phyloP scores from a whole-genome alignment of 2,329 filamentous ascomycete genomes.

The Aaosphaeria pasadenensis region DNA sequence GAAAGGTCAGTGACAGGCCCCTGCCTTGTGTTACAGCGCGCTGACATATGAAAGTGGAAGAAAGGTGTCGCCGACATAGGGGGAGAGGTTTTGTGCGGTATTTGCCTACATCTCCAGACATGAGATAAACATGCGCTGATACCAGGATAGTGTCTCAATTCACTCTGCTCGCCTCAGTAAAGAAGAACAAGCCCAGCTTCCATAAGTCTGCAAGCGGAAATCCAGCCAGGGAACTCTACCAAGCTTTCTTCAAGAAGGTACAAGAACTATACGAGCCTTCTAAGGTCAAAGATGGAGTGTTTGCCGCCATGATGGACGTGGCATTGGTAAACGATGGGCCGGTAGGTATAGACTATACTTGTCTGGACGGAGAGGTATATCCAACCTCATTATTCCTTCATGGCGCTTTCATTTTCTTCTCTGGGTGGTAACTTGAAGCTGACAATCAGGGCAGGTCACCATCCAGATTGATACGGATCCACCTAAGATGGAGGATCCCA shows the following conservation, averaged over 20 bases:
- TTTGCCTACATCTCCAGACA: neutral
- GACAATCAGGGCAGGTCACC: conserved; percentile 40
- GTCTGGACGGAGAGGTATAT: conserved; percentile 55
- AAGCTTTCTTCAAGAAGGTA: conserved; percentile 77
- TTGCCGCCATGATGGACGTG: conserved; percentile 99
- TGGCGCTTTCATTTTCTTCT: neutral
- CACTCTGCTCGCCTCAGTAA: conserved; percentile 87
- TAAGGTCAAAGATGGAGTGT: conserved; percentile 89
- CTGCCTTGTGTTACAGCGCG: neutral
- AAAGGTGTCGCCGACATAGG: conserved; percentile 80
- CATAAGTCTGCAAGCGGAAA: conserved; percentile 79
- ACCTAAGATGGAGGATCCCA: conserved; percentile 35
- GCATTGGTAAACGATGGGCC: conserved; percentile 82
- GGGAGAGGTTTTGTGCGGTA: conserved; percentile 94
- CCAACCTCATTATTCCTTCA: conserved; percentile 24
- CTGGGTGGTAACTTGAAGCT: neutral
- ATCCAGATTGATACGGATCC: conserved; percentile 49
- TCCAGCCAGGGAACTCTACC: conserved; percentile 77
- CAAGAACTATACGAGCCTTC: conserved; percentile 68
- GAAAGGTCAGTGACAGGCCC: conserved; percentile 50
- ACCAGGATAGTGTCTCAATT: conserved; percentile 82
- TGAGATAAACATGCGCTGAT: no score
- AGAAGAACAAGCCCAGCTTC: conserved; percentile 94
- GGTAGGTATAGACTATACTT: conserved; percentile 61
- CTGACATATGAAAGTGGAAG: conserved; percentile 68